Conservation (phyloP, 495 filamentous ascomycete genomes). For the Antarctomyces pellizariae region DNA sequence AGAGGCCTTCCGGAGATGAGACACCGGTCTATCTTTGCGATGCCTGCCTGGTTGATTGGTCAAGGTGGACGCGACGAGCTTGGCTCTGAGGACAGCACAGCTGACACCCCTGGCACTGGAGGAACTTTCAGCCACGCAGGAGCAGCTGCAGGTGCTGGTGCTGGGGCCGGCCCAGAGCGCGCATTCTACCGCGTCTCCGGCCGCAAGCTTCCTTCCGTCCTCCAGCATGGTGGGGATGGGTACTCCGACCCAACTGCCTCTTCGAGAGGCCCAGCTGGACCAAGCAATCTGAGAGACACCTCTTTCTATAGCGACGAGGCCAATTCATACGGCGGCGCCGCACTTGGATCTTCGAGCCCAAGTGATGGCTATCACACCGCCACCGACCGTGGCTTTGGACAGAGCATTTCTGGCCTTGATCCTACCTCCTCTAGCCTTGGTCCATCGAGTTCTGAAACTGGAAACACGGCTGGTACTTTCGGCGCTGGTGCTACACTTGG, state of each 20-base stretch:
- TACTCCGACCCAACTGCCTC: too few species aligned
- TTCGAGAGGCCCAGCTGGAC: constrained; percentile 13
- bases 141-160: constrained; percentile 9
- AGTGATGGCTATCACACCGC: constrained; percentile 4
- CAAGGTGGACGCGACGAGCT: too few species aligned
- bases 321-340: constrained; percentile 17
- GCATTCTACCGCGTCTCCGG: constrained; percentile 38
- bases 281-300: constrained; percentile 21
- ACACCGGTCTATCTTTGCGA: too few species aligned
- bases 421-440: too few species aligned
- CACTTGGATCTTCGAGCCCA: too few species aligned
- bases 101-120: constrained; percentile 4
- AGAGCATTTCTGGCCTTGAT: too few species aligned
- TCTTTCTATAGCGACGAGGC: constrained; percentile 26
- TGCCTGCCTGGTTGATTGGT: too few species aligned
- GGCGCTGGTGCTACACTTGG: constrained; percentile 9
- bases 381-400: constrained; percentile 1
- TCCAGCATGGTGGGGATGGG: constrained; percentile 45
- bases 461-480: too few species aligned
- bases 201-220: constrained; percentile 45
- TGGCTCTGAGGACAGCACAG: too few species aligned
- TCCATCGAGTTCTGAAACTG: too few species aligned
- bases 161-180: constrained; percentile 19
- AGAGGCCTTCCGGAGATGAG: too few species aligned
- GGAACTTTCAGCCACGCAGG: constrained; percentile 8